Evolutionary conservation across 768 basidiomycete species (phyloP).

Genomic region (Auricularia heimuer): DNA sequence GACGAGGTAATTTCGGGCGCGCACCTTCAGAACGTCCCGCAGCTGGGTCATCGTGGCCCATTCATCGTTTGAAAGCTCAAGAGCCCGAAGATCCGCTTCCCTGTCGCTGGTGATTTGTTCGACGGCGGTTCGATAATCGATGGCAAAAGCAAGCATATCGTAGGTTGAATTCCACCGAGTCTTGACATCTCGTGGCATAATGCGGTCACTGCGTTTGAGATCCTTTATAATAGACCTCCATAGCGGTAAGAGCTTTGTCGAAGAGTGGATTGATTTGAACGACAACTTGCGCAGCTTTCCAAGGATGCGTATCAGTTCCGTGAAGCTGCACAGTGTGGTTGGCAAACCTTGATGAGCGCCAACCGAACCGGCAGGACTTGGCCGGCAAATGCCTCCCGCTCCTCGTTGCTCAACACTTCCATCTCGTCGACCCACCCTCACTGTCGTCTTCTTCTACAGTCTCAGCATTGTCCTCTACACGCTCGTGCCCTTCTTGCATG

Average conservation of each 20-base stretch:
- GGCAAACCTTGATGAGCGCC: constrained; percentile 25
- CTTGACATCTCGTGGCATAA: constrained; percentile 29
- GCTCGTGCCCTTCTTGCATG: too few species aligned
- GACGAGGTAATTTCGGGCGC: too few species aligned
- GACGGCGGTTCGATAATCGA: constrained; percentile 20
- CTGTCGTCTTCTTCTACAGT: constrained; percentile 15
- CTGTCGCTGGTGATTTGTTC: constrained; percentile 16
- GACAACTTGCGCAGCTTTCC: constrained; percentile 15
- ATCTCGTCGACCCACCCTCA: constrained; percentile 22
- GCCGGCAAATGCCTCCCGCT: constrained; percentile 13
- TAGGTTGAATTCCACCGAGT: too few species aligned
- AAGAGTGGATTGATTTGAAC: constrained; percentile 18
- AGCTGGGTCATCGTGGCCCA: constrained; percentile 29
- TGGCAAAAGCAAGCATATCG: constrained; percentile 27
- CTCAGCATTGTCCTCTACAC: constrained; percentile 34
- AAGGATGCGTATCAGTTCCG: not conserved
- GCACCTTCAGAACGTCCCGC: constrained; percentile 20
- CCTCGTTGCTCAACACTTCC: constrained; percentile 7
- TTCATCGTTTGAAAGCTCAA: constrained; percentile 19
- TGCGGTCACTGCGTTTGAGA: constrained; percentile 7
- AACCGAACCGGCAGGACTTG: constrained; percentile 16
- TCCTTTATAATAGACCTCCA: constrained; percentile 18
- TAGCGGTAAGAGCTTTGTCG: constrained; percentile 21
- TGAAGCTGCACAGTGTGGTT: constrained; percentile 19
- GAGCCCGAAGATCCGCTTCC: constrained; percentile 15